Evolutionary conservation across 345 rosid genomes (phyloP).

Genomic region (Moricandia moricandioides): DNA sequence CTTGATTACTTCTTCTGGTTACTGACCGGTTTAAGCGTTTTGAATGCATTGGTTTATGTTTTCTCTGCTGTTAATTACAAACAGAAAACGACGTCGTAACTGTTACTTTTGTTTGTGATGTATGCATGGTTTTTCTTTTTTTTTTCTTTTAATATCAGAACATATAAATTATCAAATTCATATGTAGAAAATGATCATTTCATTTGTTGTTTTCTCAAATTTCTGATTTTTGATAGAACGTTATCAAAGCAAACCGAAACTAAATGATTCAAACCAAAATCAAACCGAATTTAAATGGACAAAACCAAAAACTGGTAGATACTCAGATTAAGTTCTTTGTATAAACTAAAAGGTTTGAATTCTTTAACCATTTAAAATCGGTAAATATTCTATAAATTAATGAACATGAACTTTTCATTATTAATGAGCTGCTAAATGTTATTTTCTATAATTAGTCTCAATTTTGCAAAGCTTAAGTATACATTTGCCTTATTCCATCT

Average conservation of each 20-base stretch:
- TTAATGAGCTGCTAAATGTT: not conserved
- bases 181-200: not conserved
- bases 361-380: too few species aligned
- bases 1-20: conserved; percentile 59
- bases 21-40: conserved; percentile 40
- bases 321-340: too few species aligned
- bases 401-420: too few species aligned
- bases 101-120: not conserved
- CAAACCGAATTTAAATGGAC: not conserved
- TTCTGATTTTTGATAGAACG: not conserved
- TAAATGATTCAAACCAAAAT: not conserved
- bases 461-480: conserved; percentile 2
- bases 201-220: not conserved
- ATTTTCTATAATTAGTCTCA: not conserved
- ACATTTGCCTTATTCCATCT: not conserved
- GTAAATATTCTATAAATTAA: too few species aligned
- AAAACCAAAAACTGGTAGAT: too few species aligned
- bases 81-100: conserved; percentile 42
- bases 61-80: conserved; percentile 59
- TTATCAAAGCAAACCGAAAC: not conserved
- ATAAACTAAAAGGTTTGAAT: too few species aligned
- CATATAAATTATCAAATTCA: not conserved
- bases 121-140: not conserved
- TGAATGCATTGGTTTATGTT: conserved; percentile 53
- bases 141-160: not conserved